Percentiles rank a stretch among this genome's conserved stretches.
Conservation (phyloP, 2,329 filamentous ascomycete genomes). For the Aureobasidium sp. region DNA sequence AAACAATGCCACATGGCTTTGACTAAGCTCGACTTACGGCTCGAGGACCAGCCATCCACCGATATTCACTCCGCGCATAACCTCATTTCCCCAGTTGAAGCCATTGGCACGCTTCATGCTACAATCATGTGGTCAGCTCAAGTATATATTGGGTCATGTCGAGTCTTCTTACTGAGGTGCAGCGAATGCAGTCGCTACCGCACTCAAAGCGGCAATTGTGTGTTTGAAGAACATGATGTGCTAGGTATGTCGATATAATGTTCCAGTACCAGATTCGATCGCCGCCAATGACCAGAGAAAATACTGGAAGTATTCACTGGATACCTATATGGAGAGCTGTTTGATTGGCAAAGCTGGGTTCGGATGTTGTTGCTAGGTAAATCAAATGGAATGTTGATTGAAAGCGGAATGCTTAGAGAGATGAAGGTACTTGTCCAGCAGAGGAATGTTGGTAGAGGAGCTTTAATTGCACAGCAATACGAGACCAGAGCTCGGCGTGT, state of each 20-base stretch:
- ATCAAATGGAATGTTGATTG: constrained; percentile 10
- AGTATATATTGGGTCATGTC: background rate
- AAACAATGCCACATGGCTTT: background rate
- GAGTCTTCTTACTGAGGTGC: constrained; percentile 23
- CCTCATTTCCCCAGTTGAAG: constrained; percentile 45
- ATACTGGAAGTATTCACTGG: background rate
- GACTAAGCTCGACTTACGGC: constrained; percentile 28
- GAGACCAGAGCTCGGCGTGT: constrained; percentile 10
- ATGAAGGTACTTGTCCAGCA: constrained; percentile 13
- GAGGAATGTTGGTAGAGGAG: constrained; percentile 12
- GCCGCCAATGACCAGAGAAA: background rate
- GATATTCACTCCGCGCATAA: constrained; percentile 46
- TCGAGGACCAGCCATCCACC: constrained; percentile 46
- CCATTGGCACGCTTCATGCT: constrained; percentile 12
- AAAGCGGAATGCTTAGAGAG: constrained; percentile 14
- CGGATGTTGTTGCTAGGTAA: constrained; percentile 6
- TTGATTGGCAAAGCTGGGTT: constrained; percentile 3
- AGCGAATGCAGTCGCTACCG: constrained; percentile 21
- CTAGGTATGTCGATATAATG: constrained; percentile 4
- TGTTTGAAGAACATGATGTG: constrained; percentile 24
- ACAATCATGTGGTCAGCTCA: background rate
- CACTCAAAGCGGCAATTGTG: constrained; percentile 24
- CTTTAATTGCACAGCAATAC: constrained; percentile 15
- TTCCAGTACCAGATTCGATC: background rate
- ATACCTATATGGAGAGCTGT: background rate